These are phyloP conservation scores for Vitis amurensis DNA, from an alignment of 164 flowering plant species.

Conservation along the genomic window DNA sequence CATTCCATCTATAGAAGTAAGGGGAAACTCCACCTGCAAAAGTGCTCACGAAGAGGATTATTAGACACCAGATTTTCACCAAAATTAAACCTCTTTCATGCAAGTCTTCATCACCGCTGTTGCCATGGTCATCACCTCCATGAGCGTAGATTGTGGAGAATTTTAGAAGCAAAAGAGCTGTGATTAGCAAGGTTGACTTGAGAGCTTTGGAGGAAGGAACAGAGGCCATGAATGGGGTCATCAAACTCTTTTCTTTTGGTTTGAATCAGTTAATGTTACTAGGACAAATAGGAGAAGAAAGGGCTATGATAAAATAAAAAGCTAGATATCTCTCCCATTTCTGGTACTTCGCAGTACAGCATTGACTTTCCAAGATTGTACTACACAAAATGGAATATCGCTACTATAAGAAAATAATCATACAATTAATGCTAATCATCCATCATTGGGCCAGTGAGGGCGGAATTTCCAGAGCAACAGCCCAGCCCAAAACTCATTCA, in stretches of 20 bases:
- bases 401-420: too few species aligned
- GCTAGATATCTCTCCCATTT: background rate
- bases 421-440: too few species aligned
- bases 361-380: slow-evolving; percentile 36
- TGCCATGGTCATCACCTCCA: slow-evolving; percentile 17
- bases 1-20: slow-evolving; percentile 78
- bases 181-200: slow-evolving; percentile 29
- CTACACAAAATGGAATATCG: slow-evolving; percentile 13
- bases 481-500: too few species aligned
- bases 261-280: background rate
- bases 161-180: slow-evolving; percentile 26
- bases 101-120: slow-evolving; percentile 18
- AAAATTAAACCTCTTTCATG: slow-evolving; percentile 44
- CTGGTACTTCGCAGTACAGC: slow-evolving; percentile 29
- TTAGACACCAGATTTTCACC: slow-evolving; percentile 72
- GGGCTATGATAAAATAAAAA: background rate
- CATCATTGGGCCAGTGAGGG: too few species aligned
- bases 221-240: slow-evolving; percentile 22
- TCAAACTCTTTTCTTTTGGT: too few species aligned
- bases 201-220: slow-evolving; percentile 12
- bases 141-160: slow-evolving; percentile 32
- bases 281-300: background rate
- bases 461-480: too few species aligned
- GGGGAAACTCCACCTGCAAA: slow-evolving; percentile 81
- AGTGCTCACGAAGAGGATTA: slow-evolving; percentile 62